These are phyloP conservation scores for Lentinus polychrous DNA, from an alignment of 1,284 basidiomycete genomes.

Conservation along the genomic window DNA sequence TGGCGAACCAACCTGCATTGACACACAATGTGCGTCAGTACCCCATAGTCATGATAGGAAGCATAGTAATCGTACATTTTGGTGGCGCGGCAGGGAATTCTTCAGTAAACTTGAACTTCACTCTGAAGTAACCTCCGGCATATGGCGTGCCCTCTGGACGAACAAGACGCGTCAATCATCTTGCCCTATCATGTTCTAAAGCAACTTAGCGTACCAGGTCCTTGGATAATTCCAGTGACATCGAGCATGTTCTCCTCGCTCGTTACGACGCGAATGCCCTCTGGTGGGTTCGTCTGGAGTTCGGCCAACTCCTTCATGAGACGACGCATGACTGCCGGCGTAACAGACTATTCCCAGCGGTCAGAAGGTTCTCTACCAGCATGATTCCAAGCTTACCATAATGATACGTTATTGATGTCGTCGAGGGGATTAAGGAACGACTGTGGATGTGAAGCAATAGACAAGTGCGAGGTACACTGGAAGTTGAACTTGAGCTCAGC, in stretches of 20 bases:
- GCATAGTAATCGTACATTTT: slow-evolving; percentile 59
- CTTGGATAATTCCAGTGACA: slow-evolving; percentile 73
- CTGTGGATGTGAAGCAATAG: background rate
- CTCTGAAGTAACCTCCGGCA: slow-evolving; percentile 83
- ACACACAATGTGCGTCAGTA: slow-evolving; percentile 9
- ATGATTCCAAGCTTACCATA: background rate
- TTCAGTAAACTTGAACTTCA: slow-evolving; percentile 82
- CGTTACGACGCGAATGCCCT: slow-evolving; percentile 80
- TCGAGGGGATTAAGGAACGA: background rate
- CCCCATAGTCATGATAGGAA: background rate
- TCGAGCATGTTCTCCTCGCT: slow-evolving; percentile 83
- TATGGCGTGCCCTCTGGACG: slow-evolving; percentile 84
- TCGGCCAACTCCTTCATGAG: slow-evolving; percentile 81
- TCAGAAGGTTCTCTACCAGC: no score
- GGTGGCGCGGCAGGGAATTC: slow-evolving; percentile 90
- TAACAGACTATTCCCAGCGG: slow-evolving; percentile 28
- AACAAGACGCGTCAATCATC: slow-evolving; percentile 22
- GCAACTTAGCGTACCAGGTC: slow-evolving; percentile 51
- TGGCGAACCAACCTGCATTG: slow-evolving; percentile 72
- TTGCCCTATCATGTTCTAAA: no score
- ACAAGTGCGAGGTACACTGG: background rate
- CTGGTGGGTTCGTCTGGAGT: slow-evolving; percentile 74
- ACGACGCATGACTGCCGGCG: slow-evolving; percentile 58
- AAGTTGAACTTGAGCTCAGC: background rate
- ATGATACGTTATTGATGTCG: background rate